Evolutionary conservation across 768 basidiomycete genomes (phyloP).

Genomic region (Neoboletus magnificus): DNA sequence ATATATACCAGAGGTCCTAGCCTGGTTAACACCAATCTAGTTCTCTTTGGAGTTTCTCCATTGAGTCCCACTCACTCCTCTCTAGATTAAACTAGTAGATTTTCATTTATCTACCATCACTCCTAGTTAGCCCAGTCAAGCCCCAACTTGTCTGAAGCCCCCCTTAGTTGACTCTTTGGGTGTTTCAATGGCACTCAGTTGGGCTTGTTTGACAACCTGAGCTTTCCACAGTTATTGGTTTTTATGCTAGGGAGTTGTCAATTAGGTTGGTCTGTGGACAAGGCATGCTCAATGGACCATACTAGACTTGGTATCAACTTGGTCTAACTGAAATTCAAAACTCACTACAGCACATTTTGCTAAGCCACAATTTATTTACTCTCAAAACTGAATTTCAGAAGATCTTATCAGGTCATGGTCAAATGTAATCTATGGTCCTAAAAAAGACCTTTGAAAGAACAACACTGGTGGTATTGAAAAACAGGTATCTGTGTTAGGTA

Average conservation of each 20-base stretch:
- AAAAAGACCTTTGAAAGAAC: background rate
- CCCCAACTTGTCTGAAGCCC: too few species aligned
- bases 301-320: background rate
- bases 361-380: background rate
- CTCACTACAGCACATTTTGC: background rate
- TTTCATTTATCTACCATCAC: too few species aligned
- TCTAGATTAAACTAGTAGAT: too few species aligned
- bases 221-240: conserved; percentile 1
- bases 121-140: too few species aligned
- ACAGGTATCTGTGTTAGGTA: background rate
- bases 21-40: too few species aligned
- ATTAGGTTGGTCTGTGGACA: background rate
- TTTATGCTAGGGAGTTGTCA: background rate
- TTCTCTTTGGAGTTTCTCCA: too few species aligned
- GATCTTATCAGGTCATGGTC: too few species aligned
- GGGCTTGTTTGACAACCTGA: conserved; percentile 4
- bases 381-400: background rate
- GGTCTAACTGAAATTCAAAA: background rate
- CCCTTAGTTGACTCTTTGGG: too few species aligned
- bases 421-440: background rate
- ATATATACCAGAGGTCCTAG: too few species aligned
- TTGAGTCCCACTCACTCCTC: too few species aligned
- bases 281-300: conserved; percentile 14
- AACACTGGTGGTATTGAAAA: background rate
- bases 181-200: conserved; percentile 12